These are phyloP conservation scores for Colletotrichum sp. DNA, from an alignment of 2,329 filamentous ascomycete genomes.

Conservation along the genomic window DNA sequence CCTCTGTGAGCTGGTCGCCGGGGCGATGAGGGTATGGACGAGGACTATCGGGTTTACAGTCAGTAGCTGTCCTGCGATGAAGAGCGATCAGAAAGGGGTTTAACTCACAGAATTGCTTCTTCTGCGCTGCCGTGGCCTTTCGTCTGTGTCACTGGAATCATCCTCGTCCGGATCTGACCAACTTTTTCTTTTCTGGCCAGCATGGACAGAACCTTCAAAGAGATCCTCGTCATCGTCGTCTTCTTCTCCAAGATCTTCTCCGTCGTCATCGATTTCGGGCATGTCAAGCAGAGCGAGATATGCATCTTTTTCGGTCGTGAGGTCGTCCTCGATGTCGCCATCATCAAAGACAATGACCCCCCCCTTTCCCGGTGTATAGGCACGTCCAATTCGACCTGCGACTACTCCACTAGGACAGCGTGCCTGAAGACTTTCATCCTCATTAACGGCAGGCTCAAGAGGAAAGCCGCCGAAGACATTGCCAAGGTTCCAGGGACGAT, in stretches of 20 bases:
- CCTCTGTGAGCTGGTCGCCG: conserved; percentile 64
- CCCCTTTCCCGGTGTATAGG: conserved; percentile 79
- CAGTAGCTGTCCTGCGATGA: conserved; percentile 7
- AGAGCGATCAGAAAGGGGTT: not conserved
- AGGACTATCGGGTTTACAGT: conserved; percentile 54
- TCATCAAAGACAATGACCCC: conserved; percentile 96
- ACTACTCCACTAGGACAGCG: conserved; percentile 69
- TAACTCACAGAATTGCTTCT: conserved; percentile 82
- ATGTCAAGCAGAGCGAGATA: conserved; percentile 88
- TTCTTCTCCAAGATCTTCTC: conserved; percentile 63
- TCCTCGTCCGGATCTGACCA: conserved; percentile 71
- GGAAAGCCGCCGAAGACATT: conserved; percentile 87
- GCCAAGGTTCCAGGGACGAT: conserved; percentile 91
- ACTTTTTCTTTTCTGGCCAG: conserved; percentile 78
- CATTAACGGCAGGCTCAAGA: conserved; percentile 54
- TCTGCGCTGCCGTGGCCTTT: conserved; percentile 77
- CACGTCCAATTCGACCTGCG: conserved; percentile 71
- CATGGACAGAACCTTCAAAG: conserved; percentile 47
- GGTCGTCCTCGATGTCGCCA: conserved; percentile 88
- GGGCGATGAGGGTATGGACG: conserved; percentile 69
- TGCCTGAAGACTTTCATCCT: conserved; percentile 48
- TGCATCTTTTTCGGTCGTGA: conserved; percentile 76
- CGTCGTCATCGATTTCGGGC: conserved; percentile 83
- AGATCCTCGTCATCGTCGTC: conserved; percentile 53
- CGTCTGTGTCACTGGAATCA: conserved; percentile 74